Percentiles rank a stretch among this genome's conserved stretches.
Evolutionary conservation across 1,139 yeast genomes (phyloP).

Genomic region (Suhomyces kunorum): DNA sequence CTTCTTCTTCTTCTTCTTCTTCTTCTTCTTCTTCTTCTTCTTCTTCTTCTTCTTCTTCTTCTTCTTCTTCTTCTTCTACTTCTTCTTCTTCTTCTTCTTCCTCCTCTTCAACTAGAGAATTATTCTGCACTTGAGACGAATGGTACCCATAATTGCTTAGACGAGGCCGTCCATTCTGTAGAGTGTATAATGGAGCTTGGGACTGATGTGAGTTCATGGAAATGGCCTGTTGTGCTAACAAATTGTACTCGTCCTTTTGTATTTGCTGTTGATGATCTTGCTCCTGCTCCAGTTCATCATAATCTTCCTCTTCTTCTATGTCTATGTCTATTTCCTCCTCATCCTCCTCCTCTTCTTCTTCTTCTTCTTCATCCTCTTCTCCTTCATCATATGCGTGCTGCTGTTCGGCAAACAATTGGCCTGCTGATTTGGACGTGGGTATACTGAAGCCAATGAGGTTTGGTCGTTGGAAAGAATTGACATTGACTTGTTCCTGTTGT

Average conservation of each 20-base stretch:
- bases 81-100: slow-evolving; percentile 1
- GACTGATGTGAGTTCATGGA: neutral
- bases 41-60: slow-evolving; percentile 3
- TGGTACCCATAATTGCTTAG: slow-evolving; percentile 6
- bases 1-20: slow-evolving; percentile 10
- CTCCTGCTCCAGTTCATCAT: neutral
- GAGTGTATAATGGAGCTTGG: slow-evolving; percentile 1
- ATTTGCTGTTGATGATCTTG: neutral
- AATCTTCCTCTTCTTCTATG: slow-evolving; percentile 5
- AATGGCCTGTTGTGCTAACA: neutral
- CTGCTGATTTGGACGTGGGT: neutral
- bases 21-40: neutral
- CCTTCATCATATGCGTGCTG: slow-evolving; percentile 4
- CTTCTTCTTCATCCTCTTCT: slow-evolving; percentile 4
- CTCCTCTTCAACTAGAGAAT: neutral
- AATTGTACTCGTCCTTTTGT: neutral
- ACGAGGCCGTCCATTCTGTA: slow-evolving; percentile 16
- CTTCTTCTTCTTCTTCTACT: neutral
- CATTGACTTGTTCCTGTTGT: neutral
- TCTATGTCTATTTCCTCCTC: no score
- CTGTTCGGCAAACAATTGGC: slow-evolving; percentile 2
- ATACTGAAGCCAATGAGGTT: neutral
- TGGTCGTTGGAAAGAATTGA: neutral
- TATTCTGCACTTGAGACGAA: neutral
- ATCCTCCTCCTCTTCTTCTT: slow-evolving; percentile 4